A percentile compares a stretch with the other conserved stretches of the same genome.
phyloP scores from a whole-genome alignment of 1,139 yeast species.

The Diutina siamensis region DNA sequence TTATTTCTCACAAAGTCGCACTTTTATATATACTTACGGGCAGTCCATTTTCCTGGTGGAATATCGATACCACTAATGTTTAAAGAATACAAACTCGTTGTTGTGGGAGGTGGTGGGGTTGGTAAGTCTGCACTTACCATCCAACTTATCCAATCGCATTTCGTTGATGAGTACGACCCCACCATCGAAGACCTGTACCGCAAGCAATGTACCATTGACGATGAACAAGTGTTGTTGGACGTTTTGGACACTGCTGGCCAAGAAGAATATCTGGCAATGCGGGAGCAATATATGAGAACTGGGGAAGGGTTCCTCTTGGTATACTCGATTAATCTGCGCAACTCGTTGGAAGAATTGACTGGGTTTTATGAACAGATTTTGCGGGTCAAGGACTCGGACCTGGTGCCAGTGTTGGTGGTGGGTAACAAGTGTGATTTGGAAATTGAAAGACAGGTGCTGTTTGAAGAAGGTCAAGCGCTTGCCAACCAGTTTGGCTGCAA shows the following conservation, averaged over 20 bases:
- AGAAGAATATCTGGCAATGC: slow-evolving; percentile 93
- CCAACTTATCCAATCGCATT: slow-evolving; percentile 80
- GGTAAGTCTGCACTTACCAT: slow-evolving; percentile 95
- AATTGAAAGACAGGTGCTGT: slow-evolving; percentile 70
- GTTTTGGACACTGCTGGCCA: slow-evolving; percentile 97
- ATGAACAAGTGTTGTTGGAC: slow-evolving; percentile 43
- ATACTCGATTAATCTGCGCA: slow-evolving; percentile 70
- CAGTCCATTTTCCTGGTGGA: neutral
- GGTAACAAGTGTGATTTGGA: slow-evolving; percentile 73
- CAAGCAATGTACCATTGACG: slow-evolving; percentile 43
- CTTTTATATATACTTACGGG: neutral
- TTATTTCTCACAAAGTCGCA: neutral
- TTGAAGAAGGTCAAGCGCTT: slow-evolving; percentile 70
- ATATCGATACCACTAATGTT: slow-evolving; percentile 10
- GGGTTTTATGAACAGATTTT: slow-evolving; percentile 75
- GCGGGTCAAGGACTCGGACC: slow-evolving; percentile 70
- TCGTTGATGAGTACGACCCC: slow-evolving; percentile 94
- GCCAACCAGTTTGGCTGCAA: slow-evolving; percentile 69
- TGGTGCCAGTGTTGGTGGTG: slow-evolving; percentile 62
- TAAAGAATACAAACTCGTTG: slow-evolving; percentile 78
- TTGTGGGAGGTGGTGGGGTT: slow-evolving; percentile 97
- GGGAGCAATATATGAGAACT: slow-evolving; percentile 89
- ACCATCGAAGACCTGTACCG: slow-evolving; percentile 79
- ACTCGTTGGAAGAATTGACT: slow-evolving; percentile 68
- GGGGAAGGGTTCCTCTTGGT: slow-evolving; percentile 86